These are phyloP conservation scores for Truncatella angustata DNA, from an alignment of 2,329 filamentous ascomycete species.

Conservation along the genomic window DNA sequence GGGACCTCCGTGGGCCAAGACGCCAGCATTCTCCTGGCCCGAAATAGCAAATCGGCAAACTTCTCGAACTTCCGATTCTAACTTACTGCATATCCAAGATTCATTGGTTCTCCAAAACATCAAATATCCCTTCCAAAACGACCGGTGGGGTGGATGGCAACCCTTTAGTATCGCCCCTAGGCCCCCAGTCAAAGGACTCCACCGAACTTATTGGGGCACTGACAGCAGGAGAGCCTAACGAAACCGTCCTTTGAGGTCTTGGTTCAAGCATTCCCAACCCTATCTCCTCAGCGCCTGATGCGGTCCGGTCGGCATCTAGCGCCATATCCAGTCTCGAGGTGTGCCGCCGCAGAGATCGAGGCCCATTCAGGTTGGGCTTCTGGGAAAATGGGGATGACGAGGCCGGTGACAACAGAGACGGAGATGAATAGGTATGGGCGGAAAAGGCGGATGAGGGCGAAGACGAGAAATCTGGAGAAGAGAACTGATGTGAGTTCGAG, in stretches of 20 bases:
- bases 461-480: background rate
- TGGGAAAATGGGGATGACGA: background rate
- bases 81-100: too few species aligned
- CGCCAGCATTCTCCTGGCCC: too few species aligned
- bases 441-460: conserved; percentile 8
- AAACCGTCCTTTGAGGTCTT: background rate
- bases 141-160: background rate
- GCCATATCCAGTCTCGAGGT: conserved; percentile 11
- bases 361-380: background rate
- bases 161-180: background rate
- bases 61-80: too few species aligned
- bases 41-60: too few species aligned
- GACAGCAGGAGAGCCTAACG: background rate
- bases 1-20: too few species aligned
- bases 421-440: background rate
- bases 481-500: background rate
- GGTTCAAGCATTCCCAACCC: conserved; percentile 9
- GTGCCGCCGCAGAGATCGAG: background rate
- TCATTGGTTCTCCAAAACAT: conserved; percentile 10
- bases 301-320: conserved; percentile 9
- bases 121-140: conserved; percentile 10
- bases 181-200: background rate
- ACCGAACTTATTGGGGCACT: background rate
- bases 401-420: conserved; percentile 1
- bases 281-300: conserved; percentile 10